Evolutionary conservation across 2,329 filamentous ascomycete species (phyloP), one percentile per base, ranked within the genome.

Genomic region (Penicillium nordicum): DNA sequence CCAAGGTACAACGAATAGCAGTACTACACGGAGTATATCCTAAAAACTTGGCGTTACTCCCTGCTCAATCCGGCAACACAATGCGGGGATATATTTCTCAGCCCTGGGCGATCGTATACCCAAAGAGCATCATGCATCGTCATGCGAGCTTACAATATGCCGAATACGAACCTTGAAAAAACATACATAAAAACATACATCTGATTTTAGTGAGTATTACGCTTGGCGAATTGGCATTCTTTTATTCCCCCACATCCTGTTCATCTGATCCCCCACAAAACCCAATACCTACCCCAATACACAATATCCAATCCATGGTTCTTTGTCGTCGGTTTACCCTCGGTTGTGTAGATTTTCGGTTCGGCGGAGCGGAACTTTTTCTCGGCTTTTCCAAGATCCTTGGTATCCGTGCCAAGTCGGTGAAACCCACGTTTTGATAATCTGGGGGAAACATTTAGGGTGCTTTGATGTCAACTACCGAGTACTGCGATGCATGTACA

Each of bases 331-430:
- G 23, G n/a, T 12, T n/a, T 23, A 48, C 25, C 30, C 52, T 53
- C 52, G 46, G 52, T 29, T 44, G 42, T 9, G n/a, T 21, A 23
- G 2, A n/a, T 40, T 18, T 42, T 59, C 58, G 60, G 60, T 38
- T 62, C 60, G 60, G 60, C 45, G 60, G 60, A 62, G 58, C 60
- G 60, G 60, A 62, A 57, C 36, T 18, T n/a, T 27, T 7, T 32
- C 11, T 48, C 48, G 48, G 48, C 29, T 21, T 12, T 30, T 30
- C 30, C 34, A 16, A 36, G 7, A n/a, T 36, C n/a, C 34, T 36
- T 29, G 30, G 11, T 32, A 11, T 29, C 25, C 18, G n/a, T n/a
- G 49, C 49, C 49, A 47, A 53, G 51, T 41, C 51, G 29, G 42
- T 27, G 5, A 14, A 40, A 11, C 5, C 34, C 36, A 34, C 36